Evolutionary conservation across 2,329 filamentous ascomycete species (phyloP).

Genomic region (Aspergillus clavatus): DNA sequence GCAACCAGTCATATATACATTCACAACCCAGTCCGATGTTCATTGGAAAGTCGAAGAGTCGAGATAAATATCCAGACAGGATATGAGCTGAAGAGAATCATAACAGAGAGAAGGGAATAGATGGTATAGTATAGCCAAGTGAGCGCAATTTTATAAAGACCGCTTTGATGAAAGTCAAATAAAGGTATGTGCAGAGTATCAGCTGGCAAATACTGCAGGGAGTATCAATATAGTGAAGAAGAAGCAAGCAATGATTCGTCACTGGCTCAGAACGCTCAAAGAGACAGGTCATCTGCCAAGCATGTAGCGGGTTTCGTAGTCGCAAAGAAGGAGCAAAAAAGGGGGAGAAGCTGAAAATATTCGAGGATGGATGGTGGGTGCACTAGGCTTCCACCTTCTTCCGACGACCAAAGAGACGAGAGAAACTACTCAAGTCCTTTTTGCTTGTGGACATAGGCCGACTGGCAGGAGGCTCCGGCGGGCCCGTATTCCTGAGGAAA

Average conservation of each 20-base stretch:
- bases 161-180: no score
- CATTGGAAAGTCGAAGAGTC: background rate
- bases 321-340: constrained; percentile 6
- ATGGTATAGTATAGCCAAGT: background rate
- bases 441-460: constrained; percentile 6
- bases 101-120: constrained; percentile 8
- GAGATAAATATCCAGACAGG: no score
- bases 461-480: constrained; percentile 44
- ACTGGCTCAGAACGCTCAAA: constrained; percentile 14
- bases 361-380: constrained; percentile 7
- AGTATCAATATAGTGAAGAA: constrained; percentile 6
- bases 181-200: constrained; percentile 1
- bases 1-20: background rate
- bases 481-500: constrained; percentile 66
- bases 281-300: constrained; percentile 5
- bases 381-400: constrained; percentile 20
- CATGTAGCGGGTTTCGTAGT: constrained; percentile 9
- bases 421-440: constrained; percentile 16
- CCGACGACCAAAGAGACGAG: constrained; percentile 22
- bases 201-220: constrained; percentile 5
- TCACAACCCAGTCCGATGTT: background rate
- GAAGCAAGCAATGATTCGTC: constrained; percentile 14
- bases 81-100: constrained; percentile 2
- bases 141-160: background rate
- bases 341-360: constrained; percentile 10